These are phyloP conservation scores for Neurospora sp. DNA, from an alignment of 495 filamentous ascomycete genomes.

Conservation along the genomic window DNA sequence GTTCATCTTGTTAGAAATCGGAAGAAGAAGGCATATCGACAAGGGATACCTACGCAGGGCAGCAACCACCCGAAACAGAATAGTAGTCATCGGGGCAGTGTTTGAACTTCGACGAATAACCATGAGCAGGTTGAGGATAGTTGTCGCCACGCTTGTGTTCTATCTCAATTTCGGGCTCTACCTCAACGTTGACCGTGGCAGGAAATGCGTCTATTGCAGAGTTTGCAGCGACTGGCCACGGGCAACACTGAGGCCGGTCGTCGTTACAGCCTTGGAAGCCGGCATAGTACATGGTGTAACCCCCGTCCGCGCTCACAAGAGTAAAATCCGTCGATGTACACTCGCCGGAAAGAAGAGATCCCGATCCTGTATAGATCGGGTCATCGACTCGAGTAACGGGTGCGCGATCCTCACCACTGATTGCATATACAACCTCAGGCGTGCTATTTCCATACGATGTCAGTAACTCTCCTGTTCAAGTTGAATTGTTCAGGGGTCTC, in stretches of 20 bases:
- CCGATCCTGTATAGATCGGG: constrained; percentile 12
- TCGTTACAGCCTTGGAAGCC: constrained; percentile 19
- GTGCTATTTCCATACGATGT: constrained; percentile 4
- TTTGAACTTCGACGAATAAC: background rate
- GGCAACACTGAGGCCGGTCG: constrained; percentile 19
- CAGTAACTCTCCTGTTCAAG: background rate
- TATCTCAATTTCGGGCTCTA: background rate
- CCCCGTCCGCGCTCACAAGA: constrained; percentile 11
- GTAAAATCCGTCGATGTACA: constrained; percentile 19
- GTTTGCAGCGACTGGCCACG: constrained; percentile 10
- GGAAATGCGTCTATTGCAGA: background rate
- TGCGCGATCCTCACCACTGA: background rate
- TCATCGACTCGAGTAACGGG: background rate
- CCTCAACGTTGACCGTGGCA: background rate
- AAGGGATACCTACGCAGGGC: constrained; percentile 13
- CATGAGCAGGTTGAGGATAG: constrained; percentile 12
- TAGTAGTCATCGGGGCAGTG: constrained; percentile 21
- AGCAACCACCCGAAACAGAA: constrained; percentile 19
- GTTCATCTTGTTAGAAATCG: background rate
- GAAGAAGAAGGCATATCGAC: background rate
- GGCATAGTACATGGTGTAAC: constrained; percentile 15
- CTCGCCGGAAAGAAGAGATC: constrained; percentile 12
- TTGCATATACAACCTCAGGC: constrained; percentile 8
- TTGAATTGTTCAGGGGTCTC: background rate
- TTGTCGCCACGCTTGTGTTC: constrained; percentile 2